These are phyloP conservation scores for Aureobasidium musti DNA, from an alignment of 2,329 filamentous ascomycete genomes.

Conservation along the genomic window DNA sequence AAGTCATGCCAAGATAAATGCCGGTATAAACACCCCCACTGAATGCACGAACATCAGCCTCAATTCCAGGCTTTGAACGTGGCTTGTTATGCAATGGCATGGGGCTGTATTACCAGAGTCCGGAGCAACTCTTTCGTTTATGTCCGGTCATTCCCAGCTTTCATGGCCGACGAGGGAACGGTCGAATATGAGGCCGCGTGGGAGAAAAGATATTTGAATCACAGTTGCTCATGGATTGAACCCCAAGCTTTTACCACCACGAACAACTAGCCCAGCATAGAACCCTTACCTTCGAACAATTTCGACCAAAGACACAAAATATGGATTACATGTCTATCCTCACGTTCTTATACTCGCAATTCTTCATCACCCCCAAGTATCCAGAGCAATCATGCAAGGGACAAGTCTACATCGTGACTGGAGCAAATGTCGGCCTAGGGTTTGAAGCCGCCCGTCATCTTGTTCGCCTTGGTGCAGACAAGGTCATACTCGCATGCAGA, in stretches of 20 bases:
- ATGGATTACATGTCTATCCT: conserved; percentile 27
- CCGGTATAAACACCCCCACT: background rate
- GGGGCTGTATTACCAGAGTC: background rate
- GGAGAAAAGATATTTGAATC: background rate
- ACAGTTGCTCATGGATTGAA: background rate
- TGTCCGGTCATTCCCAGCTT: background rate
- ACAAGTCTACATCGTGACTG: conserved; percentile 52
- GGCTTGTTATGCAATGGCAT: background rate
- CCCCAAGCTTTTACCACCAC: background rate
- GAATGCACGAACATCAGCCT: background rate
- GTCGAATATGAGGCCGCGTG: conserved; percentile 11
- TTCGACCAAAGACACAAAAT: background rate
- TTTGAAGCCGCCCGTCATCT: conserved; percentile 51
- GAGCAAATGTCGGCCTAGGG: conserved; percentile 53
- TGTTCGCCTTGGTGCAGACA: conserved; percentile 44
- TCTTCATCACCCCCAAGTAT: conserved; percentile 44
- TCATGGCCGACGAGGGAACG: background rate
- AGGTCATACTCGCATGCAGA: conserved; percentile 52
- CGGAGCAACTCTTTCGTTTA: background rate
- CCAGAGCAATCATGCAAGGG: conserved; percentile 41
- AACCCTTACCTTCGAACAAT: no score
- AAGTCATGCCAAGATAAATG: background rate
- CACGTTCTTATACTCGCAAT: conserved; percentile 46
- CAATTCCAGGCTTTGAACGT: no score
- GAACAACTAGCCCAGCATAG: background rate